Evolutionary conservation across 371 early-diverging fungal genomes (phyloP).

Genomic region (Actinomucor elegans): DNA sequence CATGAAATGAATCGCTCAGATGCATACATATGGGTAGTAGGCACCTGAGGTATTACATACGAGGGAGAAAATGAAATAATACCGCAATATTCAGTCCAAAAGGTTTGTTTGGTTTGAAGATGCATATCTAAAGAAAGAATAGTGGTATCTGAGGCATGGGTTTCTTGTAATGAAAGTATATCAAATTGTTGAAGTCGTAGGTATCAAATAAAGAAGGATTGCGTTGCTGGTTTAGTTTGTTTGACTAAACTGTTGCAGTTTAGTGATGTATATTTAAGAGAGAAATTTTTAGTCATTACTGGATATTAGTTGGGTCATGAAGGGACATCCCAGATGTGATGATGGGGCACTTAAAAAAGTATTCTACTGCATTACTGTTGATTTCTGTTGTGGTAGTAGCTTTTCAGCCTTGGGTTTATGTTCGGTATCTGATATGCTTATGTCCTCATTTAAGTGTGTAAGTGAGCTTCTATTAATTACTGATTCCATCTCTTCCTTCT

Average conservation of each 20-base stretch:
- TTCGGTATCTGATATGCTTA: too few relatives aligned
- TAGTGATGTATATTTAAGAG: not conserved
- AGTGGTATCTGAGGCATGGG: not conserved
- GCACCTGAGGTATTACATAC: not conserved
- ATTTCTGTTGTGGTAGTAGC: too few relatives aligned
- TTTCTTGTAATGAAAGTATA: constrained; percentile 6
- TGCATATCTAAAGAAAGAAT: not conserved
- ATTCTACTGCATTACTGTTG: too few relatives aligned
- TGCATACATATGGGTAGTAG: not conserved
- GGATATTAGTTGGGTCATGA: not conserved
- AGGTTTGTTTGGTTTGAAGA: not conserved
- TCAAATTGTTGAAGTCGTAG: constrained; percentile 2
- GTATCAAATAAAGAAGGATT: constrained; percentile 4
- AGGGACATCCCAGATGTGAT: not conserved
- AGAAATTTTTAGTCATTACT: not conserved
- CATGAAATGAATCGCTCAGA: not conserved
- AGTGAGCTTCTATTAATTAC: too few relatives aligned
- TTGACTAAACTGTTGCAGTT: constrained; percentile 14
- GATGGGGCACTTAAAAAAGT: not conserved
- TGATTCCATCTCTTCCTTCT: too few relatives aligned
- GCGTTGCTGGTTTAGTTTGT: not conserved
- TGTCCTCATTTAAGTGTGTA: too few relatives aligned
- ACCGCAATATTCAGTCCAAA: constrained; percentile 8
- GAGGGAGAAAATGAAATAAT: not conserved
- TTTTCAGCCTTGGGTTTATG: too few relatives aligned